phyloP scores from a whole-genome alignment of 345 rosid genomes.

The Salix exigua region DNA sequence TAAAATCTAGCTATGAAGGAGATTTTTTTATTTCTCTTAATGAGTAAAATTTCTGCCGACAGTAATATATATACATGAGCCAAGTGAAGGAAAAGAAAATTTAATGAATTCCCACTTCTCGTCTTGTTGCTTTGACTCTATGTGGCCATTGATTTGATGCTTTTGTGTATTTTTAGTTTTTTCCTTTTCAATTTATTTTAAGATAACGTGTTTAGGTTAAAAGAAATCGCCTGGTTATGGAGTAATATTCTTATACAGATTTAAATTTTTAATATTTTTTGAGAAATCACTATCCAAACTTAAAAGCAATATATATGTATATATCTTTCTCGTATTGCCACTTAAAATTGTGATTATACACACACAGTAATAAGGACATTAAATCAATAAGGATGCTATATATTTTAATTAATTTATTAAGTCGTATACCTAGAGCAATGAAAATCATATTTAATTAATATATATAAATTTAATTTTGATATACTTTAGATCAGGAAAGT shows the following conservation, averaged over 20 bases:
- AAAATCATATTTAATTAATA: too few species aligned
- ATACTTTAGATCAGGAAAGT: neutral
- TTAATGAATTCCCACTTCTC: neutral
- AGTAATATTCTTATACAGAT: neutral
- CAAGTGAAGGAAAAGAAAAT: conserved; percentile 9
- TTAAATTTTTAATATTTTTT: too few species aligned
- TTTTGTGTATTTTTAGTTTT: neutral
- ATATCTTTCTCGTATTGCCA: too few species aligned
- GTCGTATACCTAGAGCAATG: too few species aligned
- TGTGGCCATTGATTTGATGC: conserved; percentile 31
- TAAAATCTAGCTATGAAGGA: neutral
- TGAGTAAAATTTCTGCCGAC: conserved; percentile 34
- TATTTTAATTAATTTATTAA: neutral
- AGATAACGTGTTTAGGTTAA: conserved; percentile 37
- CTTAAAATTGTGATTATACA: too few species aligned
- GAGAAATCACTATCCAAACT: neutral
- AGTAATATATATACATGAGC: conserved; percentile 16
- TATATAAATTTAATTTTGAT: too few species aligned
- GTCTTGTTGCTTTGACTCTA: conserved; percentile 36
- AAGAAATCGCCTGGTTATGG: conserved; percentile 18
- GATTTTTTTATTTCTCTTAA: conserved; percentile 9
- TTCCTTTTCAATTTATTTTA: neutral
- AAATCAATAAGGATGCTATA: neutral
- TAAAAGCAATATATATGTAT: neutral
- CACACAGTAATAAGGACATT: neutral